These are phyloP conservation scores for Trichoderma parareesei DNA, from an alignment of 495 filamentous ascomycete genomes.

Conservation along the genomic window DNA sequence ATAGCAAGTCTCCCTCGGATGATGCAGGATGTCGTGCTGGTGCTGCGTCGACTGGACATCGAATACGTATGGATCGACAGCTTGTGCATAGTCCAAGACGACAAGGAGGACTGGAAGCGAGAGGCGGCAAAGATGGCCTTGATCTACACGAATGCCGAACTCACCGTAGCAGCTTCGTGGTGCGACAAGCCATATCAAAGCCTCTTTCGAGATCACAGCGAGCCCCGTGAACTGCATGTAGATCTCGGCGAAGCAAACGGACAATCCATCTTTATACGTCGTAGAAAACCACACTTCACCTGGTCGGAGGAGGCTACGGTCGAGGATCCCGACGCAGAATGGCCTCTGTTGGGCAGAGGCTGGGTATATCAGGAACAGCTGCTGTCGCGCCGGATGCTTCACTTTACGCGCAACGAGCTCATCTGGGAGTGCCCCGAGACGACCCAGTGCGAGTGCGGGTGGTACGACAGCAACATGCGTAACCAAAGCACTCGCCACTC, in stretches of 20 bases:
- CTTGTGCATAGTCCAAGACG: constrained; percentile 37
- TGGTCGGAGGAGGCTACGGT: neutral
- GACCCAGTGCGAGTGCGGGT: constrained; percentile 15
- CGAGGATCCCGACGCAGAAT: neutral
- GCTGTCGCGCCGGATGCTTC: constrained; percentile 20
- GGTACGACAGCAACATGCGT: neutral
- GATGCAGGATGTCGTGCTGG: constrained; percentile 18
- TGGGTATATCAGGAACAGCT: constrained; percentile 29
- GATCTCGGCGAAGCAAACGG: neutral
- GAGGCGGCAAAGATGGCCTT: constrained; percentile 32
- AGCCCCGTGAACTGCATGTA: neutral
- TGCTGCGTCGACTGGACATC: constrained; percentile 21
- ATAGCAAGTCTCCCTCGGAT: constrained; percentile 18
- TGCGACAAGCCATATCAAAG: neutral
- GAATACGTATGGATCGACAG: constrained; percentile 40
- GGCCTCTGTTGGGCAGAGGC: constrained; percentile 13
- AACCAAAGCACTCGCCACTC: neutral
- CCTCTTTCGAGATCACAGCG: neutral
- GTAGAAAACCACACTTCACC: neutral
- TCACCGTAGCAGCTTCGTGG: constrained; percentile 26
- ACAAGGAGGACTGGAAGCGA: constrained; percentile 28
- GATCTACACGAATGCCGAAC: constrained; percentile 31
- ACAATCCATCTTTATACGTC: neutral
- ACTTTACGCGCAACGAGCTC: constrained; percentile 21
- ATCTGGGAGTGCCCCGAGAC: constrained; percentile 24